Evolutionary conservation across 495 filamentous ascomycete genomes (phyloP).

Genomic region (Paragyromitra xinjiangensis): DNA sequence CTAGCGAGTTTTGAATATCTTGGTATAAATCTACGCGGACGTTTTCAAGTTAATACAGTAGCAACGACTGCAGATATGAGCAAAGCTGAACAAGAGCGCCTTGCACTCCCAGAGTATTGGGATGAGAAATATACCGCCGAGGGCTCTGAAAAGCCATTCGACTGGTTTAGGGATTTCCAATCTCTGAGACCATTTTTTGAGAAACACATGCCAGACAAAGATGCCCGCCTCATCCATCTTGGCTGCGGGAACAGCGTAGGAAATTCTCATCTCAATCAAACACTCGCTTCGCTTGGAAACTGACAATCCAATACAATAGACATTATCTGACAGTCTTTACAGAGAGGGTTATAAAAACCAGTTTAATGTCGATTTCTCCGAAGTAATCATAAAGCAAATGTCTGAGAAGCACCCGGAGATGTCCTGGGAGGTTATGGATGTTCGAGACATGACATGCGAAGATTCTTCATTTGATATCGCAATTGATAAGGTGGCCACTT

Average conservation of each 20-base stretch:
- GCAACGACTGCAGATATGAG: constrained; percentile 38
- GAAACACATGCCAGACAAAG: constrained; percentile 58
- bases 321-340: constrained; percentile 63
- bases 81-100: constrained; percentile 54
- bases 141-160: constrained; percentile 56
- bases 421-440: constrained; percentile 64
- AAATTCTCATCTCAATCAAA: background rate
- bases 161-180: constrained; percentile 66
- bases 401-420: constrained; percentile 58
- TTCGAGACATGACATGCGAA: constrained; percentile 62
- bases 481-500: constrained; percentile 65
- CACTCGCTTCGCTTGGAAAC: background rate
- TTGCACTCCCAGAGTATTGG: constrained; percentile 64
- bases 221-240: constrained; percentile 63
- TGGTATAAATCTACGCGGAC: background rate
- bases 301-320: constrained; percentile 57
- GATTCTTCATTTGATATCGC: constrained; percentile 63
- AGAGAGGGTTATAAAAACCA: constrained; percentile 65
- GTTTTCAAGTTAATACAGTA: background rate
- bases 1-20: background rate
- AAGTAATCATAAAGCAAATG: constrained; percentile 65
- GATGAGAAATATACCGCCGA: constrained; percentile 62
- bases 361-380: constrained; percentile 68
- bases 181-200: constrained; percentile 64
- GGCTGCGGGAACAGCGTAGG: constrained; percentile 66